Evolutionary conservation across 257 asterid species (phyloP), one percentile per base, ranked within the genome.

Genomic region (Penstemon davidsonii): DNA sequence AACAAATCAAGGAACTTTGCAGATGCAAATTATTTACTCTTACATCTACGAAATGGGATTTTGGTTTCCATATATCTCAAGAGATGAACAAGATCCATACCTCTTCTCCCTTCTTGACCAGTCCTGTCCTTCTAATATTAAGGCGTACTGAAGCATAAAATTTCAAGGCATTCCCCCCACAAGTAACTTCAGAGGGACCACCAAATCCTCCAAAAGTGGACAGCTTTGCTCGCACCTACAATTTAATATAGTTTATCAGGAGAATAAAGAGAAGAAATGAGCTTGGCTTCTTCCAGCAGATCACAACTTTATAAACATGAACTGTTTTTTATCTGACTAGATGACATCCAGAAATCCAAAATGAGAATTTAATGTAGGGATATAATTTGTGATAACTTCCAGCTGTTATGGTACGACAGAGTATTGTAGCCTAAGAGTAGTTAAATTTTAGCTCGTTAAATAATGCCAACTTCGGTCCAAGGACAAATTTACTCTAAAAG

Each of bases 81-180:
- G 13, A 55, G 12, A 74, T n/a, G 64, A 69, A 18, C 11, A 13
- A 68, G 74, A 67, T 42, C 7, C 60, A 36, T 85, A 94, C 99
- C 99, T 88, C 96, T 54, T 91, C 95, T 66, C 96, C 97, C 78
- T 79, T 88, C 85, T 86, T 84, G 78, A 91, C 97, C 47, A 84
- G 78, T 33, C 96, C 99, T 42, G 79, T 85, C 77, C 97, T 85
- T 79, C 77, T 91, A 65, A 94, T 83, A 79, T 94, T 84, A 51
- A 94, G 86, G 46, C 96, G 99, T 78, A 94, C 82, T 43, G 99
- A 94, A 82, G 99, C 95, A 75, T 94, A 94, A 77, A 88, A 91
- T 73, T 94, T 94, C 85, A 94, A 82, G 64, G 99, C 99, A 81
- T 94, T 94, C 43, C 99, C 99, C 60, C 97, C 99, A 78, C 99